Evolutionary conservation across 768 basidiomycete species (phyloP).

Genomic region (Tricholoma matsutake): DNA sequence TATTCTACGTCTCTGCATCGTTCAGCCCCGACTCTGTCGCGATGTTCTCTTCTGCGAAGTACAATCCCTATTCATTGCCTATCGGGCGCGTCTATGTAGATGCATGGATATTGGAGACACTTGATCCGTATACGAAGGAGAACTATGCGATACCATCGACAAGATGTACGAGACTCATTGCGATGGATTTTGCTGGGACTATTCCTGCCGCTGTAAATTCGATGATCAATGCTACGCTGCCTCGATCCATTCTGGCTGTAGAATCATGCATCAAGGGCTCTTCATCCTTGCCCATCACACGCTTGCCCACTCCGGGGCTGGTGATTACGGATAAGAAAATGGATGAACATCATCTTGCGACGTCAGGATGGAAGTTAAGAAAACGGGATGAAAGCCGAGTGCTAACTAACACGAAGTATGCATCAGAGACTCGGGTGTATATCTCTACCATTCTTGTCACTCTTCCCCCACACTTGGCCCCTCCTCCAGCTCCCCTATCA

Average conservation of each 20-base stretch:
- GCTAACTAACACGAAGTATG: conserved; percentile 54
- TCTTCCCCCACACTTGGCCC: conserved; percentile 17
- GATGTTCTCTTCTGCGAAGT: conserved; percentile 58
- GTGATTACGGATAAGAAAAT: conserved; percentile 52
- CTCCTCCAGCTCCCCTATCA: conserved; percentile 11
- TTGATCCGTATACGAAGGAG: conserved; percentile 93
- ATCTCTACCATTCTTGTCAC: conserved; percentile 48
- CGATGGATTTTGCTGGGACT: conserved; percentile 83
- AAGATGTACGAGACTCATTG: conserved; percentile 77
- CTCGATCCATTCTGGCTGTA: conserved; percentile 66
- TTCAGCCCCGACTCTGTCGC: conserved; percentile 63
- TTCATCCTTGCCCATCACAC: conserved; percentile 63
- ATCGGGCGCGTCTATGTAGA: conserved; percentile 83
- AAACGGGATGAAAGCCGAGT: conserved; percentile 56
- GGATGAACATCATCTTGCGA: conserved; percentile 40
- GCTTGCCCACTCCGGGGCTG: conserved; percentile 65
- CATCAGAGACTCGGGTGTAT: conserved; percentile 49
- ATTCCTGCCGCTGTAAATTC: conserved; percentile 84
- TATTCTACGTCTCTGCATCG: conserved; percentile 83
- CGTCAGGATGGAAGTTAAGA: conserved; percentile 58
- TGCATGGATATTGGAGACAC: conserved; percentile 94
- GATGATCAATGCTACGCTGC: conserved; percentile 77
- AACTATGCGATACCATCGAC: conserved; percentile 95
- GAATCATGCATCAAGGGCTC: conserved; percentile 70
- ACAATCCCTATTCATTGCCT: conserved; percentile 73